Conservation (phyloP, 768 basidiomycete species). For the Pholiota molesta region DNA sequence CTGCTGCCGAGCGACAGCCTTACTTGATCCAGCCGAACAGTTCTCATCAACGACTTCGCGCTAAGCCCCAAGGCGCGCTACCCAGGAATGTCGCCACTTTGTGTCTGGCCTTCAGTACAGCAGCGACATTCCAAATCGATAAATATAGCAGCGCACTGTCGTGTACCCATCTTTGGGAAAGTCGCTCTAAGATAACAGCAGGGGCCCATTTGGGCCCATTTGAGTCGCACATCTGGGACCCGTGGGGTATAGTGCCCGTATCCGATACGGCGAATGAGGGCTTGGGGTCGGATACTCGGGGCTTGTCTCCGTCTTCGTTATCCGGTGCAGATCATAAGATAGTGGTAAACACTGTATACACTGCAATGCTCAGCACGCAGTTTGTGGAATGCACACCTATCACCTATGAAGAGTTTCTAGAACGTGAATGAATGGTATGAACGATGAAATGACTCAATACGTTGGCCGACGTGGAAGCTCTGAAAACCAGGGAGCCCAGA, state of each 20-base stretch:
- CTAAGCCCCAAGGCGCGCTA: not conserved
- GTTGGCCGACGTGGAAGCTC: not conserved
- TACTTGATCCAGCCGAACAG: slow-evolving; percentile 27
- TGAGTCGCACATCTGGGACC: not conserved
- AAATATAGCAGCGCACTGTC: not conserved
- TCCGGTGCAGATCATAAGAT: not conserved
- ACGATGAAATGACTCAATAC: not conserved
- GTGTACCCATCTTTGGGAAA: slow-evolving; percentile 8
- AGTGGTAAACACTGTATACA: not conserved
- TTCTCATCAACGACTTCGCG: slow-evolving; percentile 14
- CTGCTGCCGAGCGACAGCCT: slow-evolving; percentile 5
- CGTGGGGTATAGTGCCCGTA: slow-evolving; percentile 1
- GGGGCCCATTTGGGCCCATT: not conserved
- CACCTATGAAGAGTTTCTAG: not conserved
- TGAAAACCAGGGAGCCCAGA: not conserved
- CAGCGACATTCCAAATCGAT: not conserved
- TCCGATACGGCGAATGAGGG: not conserved
- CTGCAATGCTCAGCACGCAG: not conserved
- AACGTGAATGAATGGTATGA: not conserved
- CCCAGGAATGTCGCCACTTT: not conserved
- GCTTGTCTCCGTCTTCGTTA: slow-evolving; percentile 4
- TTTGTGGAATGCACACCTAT: not conserved
- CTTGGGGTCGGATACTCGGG: slow-evolving; percentile 8
- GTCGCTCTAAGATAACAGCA: not conserved
- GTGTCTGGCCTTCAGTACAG: not conserved